Percentiles rank a stretch among this genome's conserved stretches.
These are phyloP conservation scores for Gnomoniopsis sp. DNA, from an alignment of 2,329 filamentous ascomycete species.

Conservation along the genomic window DNA sequence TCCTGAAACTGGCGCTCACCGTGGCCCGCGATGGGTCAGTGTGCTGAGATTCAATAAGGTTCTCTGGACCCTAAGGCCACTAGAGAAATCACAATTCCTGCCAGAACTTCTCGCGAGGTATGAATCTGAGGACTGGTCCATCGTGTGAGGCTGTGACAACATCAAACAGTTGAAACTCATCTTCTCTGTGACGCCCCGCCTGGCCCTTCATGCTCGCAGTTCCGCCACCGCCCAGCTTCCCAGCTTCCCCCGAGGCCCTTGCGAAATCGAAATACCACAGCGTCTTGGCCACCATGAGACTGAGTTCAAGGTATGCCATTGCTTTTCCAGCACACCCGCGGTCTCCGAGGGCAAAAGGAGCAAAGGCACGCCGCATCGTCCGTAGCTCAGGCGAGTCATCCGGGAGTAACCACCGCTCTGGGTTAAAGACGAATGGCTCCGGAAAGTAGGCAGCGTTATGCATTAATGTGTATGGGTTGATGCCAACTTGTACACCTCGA, in stretches of 20 bases:
- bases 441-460: slow-evolving; percentile 30
- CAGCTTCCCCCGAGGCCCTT: neutral
- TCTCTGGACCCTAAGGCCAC: too few relatives aligned
- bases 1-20: too few relatives aligned
- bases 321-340: slow-evolving; percentile 11
- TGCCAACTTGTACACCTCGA: slow-evolving; percentile 27
- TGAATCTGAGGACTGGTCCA: neutral
- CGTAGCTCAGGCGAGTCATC: neutral
- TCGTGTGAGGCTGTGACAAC: neutral
- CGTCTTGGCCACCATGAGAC: slow-evolving; percentile 8
- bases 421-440: slow-evolving; percentile 26
- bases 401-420: slow-evolving; percentile 33
- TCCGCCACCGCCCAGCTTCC: neutral
- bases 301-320: slow-evolving; percentile 13
- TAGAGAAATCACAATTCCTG: neutral
- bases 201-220: neutral
- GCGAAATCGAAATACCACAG: slow-evolving; percentile 16
- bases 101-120: neutral
- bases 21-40: too few relatives aligned
- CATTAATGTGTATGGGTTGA: slow-evolving; percentile 30
- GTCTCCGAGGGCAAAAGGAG: slow-evolving; percentile 4
- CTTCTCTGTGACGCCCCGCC: neutral
- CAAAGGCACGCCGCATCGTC: slow-evolving; percentile 2
- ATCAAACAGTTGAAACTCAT: neutral
- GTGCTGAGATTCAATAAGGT: too few relatives aligned